Percentiles rank a stretch among this genome's conserved stretches.
Conservation (phyloP, 2,329 filamentous ascomycete species). For the Aotearoamyces nothofagi region DNA sequence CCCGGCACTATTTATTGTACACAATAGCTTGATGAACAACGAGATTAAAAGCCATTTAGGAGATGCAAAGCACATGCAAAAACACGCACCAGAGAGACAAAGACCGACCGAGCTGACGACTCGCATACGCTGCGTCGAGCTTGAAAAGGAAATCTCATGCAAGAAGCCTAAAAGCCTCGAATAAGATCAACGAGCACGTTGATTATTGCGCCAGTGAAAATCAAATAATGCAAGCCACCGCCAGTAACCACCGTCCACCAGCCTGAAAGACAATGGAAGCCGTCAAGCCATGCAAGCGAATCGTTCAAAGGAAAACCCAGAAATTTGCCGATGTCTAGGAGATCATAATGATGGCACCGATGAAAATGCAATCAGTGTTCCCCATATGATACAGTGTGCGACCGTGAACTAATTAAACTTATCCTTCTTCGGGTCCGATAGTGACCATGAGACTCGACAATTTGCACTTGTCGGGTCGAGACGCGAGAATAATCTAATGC, state of each 20-base stretch:
- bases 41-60: too few species aligned
- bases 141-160: too few species aligned
- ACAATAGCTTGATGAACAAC: too few species aligned
- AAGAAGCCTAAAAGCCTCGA: too few species aligned
- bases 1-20: too few species aligned
- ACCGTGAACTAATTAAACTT: conserved; percentile 7
- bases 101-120: too few species aligned
- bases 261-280: background rate
- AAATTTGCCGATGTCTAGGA: background rate
- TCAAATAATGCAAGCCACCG: background rate
- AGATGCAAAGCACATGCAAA: too few species aligned
- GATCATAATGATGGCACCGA: conserved; percentile 11
- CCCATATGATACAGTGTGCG: conserved; percentile 21
- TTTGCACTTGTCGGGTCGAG: conserved; percentile 2
- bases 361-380: conserved; percentile 16
- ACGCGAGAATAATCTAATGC: conserved; percentile 11
- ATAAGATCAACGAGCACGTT: too few species aligned
- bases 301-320: too few species aligned
- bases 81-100: too few species aligned
- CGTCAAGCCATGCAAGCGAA: background rate
- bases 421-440: conserved; percentile 7
- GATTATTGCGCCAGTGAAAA: too few species aligned
- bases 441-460: conserved; percentile 6
- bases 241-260: conserved; percentile 1
- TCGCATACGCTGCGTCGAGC: too few species aligned